Percentiles rank a stretch among this genome's conserved stretches.
These are phyloP conservation scores for Hymenoscyphus scutula DNA, from an alignment of 2,329 filamentous ascomycete genomes.

Conservation along the genomic window DNA sequence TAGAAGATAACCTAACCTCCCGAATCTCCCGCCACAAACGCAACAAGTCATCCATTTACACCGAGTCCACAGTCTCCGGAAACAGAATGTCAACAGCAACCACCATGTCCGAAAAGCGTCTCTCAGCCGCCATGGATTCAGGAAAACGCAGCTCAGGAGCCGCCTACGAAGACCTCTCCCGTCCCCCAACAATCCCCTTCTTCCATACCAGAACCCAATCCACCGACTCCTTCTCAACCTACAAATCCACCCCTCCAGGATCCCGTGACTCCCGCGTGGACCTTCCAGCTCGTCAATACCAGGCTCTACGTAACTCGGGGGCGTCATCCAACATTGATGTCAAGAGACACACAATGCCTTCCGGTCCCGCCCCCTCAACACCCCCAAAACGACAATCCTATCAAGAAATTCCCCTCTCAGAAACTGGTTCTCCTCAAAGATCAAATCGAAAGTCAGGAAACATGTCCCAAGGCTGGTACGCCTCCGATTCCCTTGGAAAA, in stretches of 20 bases:
- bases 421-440: slow-evolving; percentile 33
- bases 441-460: slow-evolving; percentile 20
- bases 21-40: slow-evolving; percentile 64
- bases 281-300: slow-evolving; percentile 55
- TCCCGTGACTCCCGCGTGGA: slow-evolving; percentile 54
- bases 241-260: slow-evolving; percentile 48
- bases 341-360: slow-evolving; percentile 45
- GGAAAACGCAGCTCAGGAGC: slow-evolving; percentile 44
- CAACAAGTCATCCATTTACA: slow-evolving; percentile 53
- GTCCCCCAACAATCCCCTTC: slow-evolving; percentile 67
- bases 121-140: slow-evolving; percentile 46
- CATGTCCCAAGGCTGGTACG: slow-evolving; percentile 30
- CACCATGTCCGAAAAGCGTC: slow-evolving; percentile 57
- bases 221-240: slow-evolving; percentile 53
- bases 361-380: slow-evolving; percentile 11
- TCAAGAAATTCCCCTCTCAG: slow-evolving; percentile 45
- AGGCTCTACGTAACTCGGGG: slow-evolving; percentile 47
- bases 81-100: slow-evolving; percentile 21
- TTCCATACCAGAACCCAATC: slow-evolving; percentile 71
- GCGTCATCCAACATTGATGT: slow-evolving; percentile 45
- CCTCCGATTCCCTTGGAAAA: slow-evolving; percentile 34
- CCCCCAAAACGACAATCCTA: slow-evolving; percentile 33
- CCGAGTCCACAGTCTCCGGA: neutral
- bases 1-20: slow-evolving; percentile 81
- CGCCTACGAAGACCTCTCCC: slow-evolving; percentile 45